Percentiles rank a stretch among this genome's conserved stretches.
Conservation (phyloP, 306 rosid species). For the Fragaria ananassa region DNA sequence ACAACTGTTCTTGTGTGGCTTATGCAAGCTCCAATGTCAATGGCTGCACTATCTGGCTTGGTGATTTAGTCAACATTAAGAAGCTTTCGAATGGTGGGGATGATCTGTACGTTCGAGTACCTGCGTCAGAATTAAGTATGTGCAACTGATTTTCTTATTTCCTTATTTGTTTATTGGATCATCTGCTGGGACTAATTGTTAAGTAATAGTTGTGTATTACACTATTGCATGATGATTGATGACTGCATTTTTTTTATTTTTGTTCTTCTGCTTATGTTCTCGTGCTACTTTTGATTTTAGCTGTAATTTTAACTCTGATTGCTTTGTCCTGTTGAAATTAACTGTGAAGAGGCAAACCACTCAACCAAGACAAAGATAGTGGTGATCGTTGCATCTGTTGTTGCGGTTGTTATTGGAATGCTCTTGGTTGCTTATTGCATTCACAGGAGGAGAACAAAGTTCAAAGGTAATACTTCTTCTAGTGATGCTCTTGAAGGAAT, state of each 20-base stretch:
- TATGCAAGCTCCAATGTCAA: conserved; percentile 35
- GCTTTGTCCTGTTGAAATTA: conserved; percentile 1
- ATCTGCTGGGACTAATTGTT: not conserved
- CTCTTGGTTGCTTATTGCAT: conserved; percentile 22
- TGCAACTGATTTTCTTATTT: not conserved
- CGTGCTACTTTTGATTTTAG: not conserved
- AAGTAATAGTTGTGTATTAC: not conserved
- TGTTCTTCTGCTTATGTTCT: not conserved
- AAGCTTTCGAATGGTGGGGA: conserved; percentile 19
- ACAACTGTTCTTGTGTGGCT: conserved; percentile 56
- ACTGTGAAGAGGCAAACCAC: conserved; percentile 17
- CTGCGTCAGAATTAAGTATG: conserved; percentile 32
- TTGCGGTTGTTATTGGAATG: conserved; percentile 9
- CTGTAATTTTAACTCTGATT: not conserved
- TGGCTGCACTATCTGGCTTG: conserved; percentile 56
- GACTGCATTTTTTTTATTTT: not conserved
- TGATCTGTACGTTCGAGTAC: conserved; percentile 36
- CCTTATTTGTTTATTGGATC: not conserved
- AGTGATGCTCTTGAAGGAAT: not conserved
- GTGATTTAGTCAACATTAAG: conserved; percentile 37
- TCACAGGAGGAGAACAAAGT: conserved; percentile 16
- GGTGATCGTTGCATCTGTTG: not conserved
- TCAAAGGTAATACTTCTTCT: conserved; percentile 20
- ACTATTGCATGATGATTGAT: not conserved
- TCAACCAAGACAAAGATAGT: conserved; percentile 14